These are phyloP conservation scores for Ophiostoma perfectum DNA, from an alignment of 2,329 filamentous ascomycete genomes.

Conservation along the genomic window DNA sequence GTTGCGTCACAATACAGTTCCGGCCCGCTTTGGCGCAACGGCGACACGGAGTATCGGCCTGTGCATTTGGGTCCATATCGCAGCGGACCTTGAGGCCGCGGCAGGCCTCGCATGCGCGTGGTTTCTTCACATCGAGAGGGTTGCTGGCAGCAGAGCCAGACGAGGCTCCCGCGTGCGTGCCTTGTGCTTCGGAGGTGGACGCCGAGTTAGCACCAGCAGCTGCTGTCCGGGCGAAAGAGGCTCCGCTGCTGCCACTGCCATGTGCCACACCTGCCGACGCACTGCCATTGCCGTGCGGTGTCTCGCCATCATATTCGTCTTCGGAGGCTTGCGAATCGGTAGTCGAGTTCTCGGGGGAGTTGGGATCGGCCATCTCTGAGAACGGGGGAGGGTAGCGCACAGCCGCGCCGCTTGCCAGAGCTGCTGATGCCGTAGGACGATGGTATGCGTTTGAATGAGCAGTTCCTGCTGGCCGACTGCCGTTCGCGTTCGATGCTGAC, in stretches of 20 bases:
- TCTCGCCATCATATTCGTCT: slow-evolving; percentile 29
- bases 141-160: not conserved
- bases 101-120: slow-evolving; percentile 70
- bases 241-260: not conserved
- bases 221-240: not conserved
- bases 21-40: slow-evolving; percentile 78
- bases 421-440: not conserved
- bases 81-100: slow-evolving; percentile 77
- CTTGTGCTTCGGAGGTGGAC: not conserved
- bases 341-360: slow-evolving; percentile 14
- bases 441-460: not conserved
- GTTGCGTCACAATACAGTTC: slow-evolving; percentile 70
- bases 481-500: not conserved
- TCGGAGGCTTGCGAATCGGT: slow-evolving; percentile 21
- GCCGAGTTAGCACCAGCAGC: not conserved
- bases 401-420: not conserved
- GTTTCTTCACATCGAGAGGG: slow-evolving; percentile 53
- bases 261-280: not conserved
- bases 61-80: slow-evolving; percentile 62
- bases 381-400: not conserved
- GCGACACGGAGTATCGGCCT: slow-evolving; percentile 57
- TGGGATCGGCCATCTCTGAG: not conserved
- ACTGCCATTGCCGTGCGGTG: slow-evolving; percentile 28
- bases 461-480: not conserved
- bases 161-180: not conserved